These are phyloP conservation scores for Cytidiella melzeri DNA, from an alignment of 768 basidiomycete species.

Conservation along the genomic window DNA sequence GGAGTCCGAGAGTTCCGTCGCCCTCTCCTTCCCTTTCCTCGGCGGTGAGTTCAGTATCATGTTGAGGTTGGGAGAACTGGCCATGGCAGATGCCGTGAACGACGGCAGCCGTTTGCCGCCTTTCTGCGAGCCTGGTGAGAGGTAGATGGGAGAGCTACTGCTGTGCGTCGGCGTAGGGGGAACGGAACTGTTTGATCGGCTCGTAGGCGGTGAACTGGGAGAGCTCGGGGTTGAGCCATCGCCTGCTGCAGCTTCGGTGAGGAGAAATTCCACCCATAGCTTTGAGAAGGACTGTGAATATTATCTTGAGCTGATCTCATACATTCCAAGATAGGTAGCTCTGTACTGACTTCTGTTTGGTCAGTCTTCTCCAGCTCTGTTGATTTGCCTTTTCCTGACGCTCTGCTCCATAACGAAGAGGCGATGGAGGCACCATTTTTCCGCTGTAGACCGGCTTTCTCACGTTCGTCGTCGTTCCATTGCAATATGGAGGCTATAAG, in stretches of 20 bases:
- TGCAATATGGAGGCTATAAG: constrained; percentile 85
- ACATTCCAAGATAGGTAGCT: background rate
- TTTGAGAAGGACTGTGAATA: constrained; percentile 83
- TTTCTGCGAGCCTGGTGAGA: constrained; percentile 24
- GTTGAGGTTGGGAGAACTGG: constrained; percentile 37
- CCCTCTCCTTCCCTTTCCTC: constrained; percentile 44
- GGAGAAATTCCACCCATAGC: constrained; percentile 95
- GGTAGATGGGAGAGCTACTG: constrained; percentile 14
- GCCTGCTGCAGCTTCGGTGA: constrained; percentile 76
- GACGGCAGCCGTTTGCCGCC: constrained; percentile 33
- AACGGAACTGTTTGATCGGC: constrained; percentile 29
- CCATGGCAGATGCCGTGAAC: constrained; percentile 32
- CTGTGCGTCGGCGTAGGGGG: constrained; percentile 27
- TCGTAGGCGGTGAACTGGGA: constrained; percentile 20
- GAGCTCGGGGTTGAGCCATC: constrained; percentile 20
- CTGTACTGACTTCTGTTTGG: constrained; percentile 65
- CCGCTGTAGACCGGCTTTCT: constrained; percentile 83
- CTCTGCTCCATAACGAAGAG: constrained; percentile 23
- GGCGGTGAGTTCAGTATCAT: constrained; percentile 32
- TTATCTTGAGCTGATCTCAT: background rate
- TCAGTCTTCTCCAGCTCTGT: constrained; percentile 72
- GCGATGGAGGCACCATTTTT: constrained; percentile 22
- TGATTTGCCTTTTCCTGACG: constrained; percentile 29
- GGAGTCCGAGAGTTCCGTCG: constrained; percentile 10
- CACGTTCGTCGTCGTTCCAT: constrained; percentile 88